A percentile compares a stretch with the other conserved stretches of the same genome.
Conservation (phyloP, 2,329 filamentous ascomycete species). For the Aspergillus chevalieri region DNA sequence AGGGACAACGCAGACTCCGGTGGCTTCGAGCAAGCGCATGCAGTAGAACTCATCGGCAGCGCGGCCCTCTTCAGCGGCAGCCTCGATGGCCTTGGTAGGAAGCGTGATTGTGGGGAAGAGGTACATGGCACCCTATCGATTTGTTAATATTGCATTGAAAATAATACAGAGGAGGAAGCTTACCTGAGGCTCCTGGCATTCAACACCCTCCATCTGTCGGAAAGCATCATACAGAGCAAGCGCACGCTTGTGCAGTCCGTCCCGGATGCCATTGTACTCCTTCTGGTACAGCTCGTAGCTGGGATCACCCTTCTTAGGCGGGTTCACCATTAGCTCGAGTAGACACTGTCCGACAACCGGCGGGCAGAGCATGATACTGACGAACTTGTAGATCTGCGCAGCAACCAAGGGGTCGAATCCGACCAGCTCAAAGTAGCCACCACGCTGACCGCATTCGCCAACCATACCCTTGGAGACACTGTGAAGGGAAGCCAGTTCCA, state of each 20-base stretch:
- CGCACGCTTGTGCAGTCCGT: conserved; percentile 72
- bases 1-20: conserved; percentile 88
- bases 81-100: conserved; percentile 66
- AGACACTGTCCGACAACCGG: conserved; percentile 94
- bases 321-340: conserved; percentile 97
- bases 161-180: conserved; percentile 12
- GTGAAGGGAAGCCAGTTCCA: conserved; percentile 90
- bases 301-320: conserved; percentile 73
- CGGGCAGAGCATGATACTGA: conserved; percentile 93
- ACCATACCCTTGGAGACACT: conserved; percentile 98
- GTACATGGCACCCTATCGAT: conserved; percentile 81
- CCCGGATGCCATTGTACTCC: conserved; percentile 79
- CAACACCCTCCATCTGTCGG: conserved; percentile 88
- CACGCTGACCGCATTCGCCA: conserved; percentile 94
- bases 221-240: conserved; percentile 85
- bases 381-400: conserved; percentile 96
- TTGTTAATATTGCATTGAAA: conserved; percentile 3
- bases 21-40: conserved; percentile 82
- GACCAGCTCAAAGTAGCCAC: conserved; percentile 93
- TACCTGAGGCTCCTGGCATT: conserved; percentile 74
- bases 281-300: conserved; percentile 75
- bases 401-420: conserved; percentile 81
- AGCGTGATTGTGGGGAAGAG: conserved; percentile 92
- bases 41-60: conserved; percentile 90
- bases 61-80: conserved; percentile 67